These are phyloP conservation scores for Avena eriantha DNA, from an alignment of 176 grass and related monocot genomes.

Conservation along the genomic window DNA sequence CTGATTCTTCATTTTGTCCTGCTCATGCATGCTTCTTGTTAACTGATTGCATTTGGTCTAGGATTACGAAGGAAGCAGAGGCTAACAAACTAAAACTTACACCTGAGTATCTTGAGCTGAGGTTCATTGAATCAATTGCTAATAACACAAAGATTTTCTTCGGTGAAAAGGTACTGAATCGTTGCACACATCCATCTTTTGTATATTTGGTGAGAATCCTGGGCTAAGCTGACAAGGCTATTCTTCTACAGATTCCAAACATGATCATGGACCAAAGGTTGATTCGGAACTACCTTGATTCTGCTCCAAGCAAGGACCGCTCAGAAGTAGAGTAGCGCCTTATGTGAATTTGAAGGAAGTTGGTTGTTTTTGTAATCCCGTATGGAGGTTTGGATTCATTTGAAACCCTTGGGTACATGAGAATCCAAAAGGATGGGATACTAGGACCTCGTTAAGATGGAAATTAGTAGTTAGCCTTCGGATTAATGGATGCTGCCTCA, in stretches of 20 bases:
- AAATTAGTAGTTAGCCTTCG: not conserved
- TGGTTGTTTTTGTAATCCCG: constrained; percentile 26
- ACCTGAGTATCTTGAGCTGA: constrained; percentile 88
- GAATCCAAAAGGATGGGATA: constrained; percentile 24
- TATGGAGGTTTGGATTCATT: constrained; percentile 26
- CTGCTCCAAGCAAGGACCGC: not conserved
- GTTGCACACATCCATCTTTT: constrained; percentile 4
- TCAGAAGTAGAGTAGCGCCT: constrained; percentile 34
- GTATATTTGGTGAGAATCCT: not conserved
- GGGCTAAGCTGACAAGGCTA: constrained; percentile 18
- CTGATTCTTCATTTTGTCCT: not conserved
- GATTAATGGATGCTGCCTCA: not conserved
- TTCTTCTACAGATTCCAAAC: constrained; percentile 36
- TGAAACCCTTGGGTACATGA: constrained; percentile 1
- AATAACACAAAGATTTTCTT: constrained; percentile 99
- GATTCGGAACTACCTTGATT: constrained; percentile 34
- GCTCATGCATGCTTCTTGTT: not conserved
- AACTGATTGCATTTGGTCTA: constrained; percentile 42
- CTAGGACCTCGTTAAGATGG: not conserved
- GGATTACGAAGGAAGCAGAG: constrained; percentile 92
- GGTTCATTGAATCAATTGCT: constrained; percentile 89
- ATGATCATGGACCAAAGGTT: constrained; percentile 46
- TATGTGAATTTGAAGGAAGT: constrained; percentile 9
- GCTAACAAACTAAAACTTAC: constrained; percentile 94
- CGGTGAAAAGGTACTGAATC: constrained; percentile 77